A percentile compares a stretch with the other conserved stretches of the same genome.
These are phyloP conservation scores for Coemansia umbellata DNA, from an alignment of 192 early-diverging fungal genomes.

Conservation along the genomic window DNA sequence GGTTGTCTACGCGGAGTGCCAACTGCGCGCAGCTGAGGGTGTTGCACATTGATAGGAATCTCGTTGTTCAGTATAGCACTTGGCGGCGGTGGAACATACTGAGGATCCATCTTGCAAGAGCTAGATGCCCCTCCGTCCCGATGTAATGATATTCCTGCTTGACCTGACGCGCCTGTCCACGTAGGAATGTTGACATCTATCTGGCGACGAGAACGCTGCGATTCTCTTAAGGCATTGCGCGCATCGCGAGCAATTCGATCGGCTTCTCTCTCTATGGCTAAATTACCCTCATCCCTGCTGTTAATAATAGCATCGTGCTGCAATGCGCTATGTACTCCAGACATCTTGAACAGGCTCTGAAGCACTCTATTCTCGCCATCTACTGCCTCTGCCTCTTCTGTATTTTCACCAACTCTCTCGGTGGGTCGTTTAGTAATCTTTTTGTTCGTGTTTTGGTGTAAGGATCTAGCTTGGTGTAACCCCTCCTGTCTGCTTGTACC, in stretches of 20 bases:
- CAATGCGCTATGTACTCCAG: slow-evolving; percentile 84
- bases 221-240: slow-evolving; percentile 67
- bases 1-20: slow-evolving; percentile 13
- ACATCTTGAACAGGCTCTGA: slow-evolving; percentile 72
- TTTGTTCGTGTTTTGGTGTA: too few species aligned
- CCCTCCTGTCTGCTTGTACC: background rate
- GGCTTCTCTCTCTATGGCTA: slow-evolving; percentile 78
- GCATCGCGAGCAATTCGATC: slow-evolving; percentile 75
- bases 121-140: background rate
- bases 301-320: slow-evolving; percentile 90
- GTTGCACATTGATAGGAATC: slow-evolving; percentile 2
- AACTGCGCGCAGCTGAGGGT: slow-evolving; percentile 11
- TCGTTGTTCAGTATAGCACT: slow-evolving; percentile 18
- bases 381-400: background rate
- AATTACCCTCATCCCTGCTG: slow-evolving; percentile 55
- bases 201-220: slow-evolving; percentile 60
- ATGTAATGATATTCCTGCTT: slow-evolving; percentile 27
- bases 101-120: background rate
- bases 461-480: too few species aligned
- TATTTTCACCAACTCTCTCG: background rate
- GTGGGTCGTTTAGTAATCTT: too few species aligned
- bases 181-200: slow-evolving; percentile 73
- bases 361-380: slow-evolving; percentile 72
- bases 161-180: slow-evolving; percentile 85
- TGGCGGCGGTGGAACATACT: slow-evolving; percentile 38